Evolutionary conservation across 1,284 basidiomycete species (phyloP).

Genomic region (Ganoderma leucocontextum): DNA sequence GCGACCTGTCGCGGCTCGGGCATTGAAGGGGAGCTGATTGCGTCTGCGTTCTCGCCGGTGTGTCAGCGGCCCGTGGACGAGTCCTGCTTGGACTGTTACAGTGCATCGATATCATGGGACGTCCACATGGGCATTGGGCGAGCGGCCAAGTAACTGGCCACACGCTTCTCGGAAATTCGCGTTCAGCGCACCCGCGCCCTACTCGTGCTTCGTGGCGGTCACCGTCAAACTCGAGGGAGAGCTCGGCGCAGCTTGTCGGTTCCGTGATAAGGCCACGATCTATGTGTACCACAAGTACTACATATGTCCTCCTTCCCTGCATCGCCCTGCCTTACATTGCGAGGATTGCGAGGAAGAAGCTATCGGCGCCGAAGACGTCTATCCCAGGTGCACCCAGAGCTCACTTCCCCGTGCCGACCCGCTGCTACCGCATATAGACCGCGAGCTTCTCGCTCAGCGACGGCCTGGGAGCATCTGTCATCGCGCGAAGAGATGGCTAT

Average conservation of each 20-base stretch:
- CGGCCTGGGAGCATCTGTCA: slow-evolving; percentile 17
- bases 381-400: neutral
- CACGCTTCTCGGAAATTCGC: slow-evolving; percentile 1
- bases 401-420: neutral
- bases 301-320: neutral
- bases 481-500: neutral
- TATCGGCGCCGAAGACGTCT: neutral
- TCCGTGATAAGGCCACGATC: neutral
- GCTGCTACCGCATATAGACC: neutral
- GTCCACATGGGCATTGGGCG: neutral
- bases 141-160: neutral
- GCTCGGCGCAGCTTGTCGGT: neutral
- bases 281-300: neutral
- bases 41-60: neutral
- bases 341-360: neutral
- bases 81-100: neutral
- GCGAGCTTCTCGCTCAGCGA: slow-evolving; percentile 6
- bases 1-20: neutral
- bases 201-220: neutral
- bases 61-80: neutral
- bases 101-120: slow-evolving; percentile 5
- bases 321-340: neutral
- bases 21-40: neutral
- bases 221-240: neutral
- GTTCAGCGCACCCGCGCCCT: neutral